Percentiles rank a stretch among this genome's conserved stretches.
Evolutionary conservation across 768 basidiomycete species (phyloP).

Genomic region (Tricholoma flavovirens): DNA sequence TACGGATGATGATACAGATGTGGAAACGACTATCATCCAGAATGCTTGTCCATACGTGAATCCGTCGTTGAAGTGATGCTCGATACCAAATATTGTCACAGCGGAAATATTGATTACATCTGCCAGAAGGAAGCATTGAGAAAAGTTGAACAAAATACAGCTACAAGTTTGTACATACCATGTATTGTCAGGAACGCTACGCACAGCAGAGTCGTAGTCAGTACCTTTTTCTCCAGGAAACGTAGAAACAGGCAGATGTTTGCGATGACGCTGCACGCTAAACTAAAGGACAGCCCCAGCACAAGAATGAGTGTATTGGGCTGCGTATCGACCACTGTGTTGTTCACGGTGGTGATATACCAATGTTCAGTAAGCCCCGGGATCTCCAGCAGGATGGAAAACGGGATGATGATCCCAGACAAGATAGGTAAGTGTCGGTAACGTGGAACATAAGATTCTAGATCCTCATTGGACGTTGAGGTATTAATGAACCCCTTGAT

Average conservation of each 20-base stretch:
- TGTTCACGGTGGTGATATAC: constrained; percentile 55
- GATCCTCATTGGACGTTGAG: constrained; percentile 17
- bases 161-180: constrained; percentile 38
- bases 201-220: constrained; percentile 55
- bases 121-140: constrained; percentile 20
- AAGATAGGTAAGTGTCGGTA: constrained; percentile 63
- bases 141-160: background rate
- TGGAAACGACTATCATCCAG: constrained; percentile 78
- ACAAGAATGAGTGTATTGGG: constrained; percentile 55
- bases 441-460: constrained; percentile 39
- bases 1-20: constrained; percentile 55
- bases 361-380: constrained; percentile 73
- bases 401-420: constrained; percentile 64
- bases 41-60: constrained; percentile 68
- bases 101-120: constrained; percentile 64
- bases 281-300: constrained; percentile 57
- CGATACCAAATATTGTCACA: constrained; percentile 56
- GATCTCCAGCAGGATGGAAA: constrained; percentile 77
- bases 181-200: constrained; percentile 65
- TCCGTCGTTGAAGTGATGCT: constrained; percentile 54
- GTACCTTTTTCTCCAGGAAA: constrained; percentile 67
- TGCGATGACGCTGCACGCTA: constrained; percentile 62
- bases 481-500: constrained; percentile 17
- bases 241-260: constrained; percentile 62
- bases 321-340: constrained; percentile 39